Evolutionary conservation across 2,329 filamentous ascomycete species (phyloP), one percentile per base, ranked within the genome.

Genomic region (Diaporthe citriasiana): DNA sequence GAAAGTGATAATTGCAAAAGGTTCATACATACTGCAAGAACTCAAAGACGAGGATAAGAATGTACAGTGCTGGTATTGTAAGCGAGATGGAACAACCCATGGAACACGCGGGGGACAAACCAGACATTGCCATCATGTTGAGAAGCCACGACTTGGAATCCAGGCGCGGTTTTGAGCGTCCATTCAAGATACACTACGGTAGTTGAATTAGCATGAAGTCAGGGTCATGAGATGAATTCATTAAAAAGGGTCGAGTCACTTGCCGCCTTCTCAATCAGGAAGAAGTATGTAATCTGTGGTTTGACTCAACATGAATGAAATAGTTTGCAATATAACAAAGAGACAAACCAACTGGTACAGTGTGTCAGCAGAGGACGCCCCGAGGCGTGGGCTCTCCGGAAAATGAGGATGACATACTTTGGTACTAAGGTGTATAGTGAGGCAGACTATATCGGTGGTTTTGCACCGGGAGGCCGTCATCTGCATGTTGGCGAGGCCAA

Each of bases 101-200:
- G 13, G 40, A 4, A 15, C 19, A 25, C 51, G 1, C 30, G 30
- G 22, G 25, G 42, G 22, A 66, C 60, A 13, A 50, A 66, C 60
- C 60, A 35, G 35, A 30, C 12, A 66, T 66, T 38, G 30, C 60
- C 60, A 66, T 51, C 30, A 66, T 66, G 22, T 66, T 66, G 60
- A 66, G 60, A 51, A 66, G 60, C 60, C 60, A 66, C 12, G 13
- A 25, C 42, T 66, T 66, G 60, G 60, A 66, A 30, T 66, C 42
- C 3, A 66, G 60, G 19, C 60, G 60, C 17, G 60, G 60, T 7
- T 66, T 51, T 17, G 42, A 27, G 42, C 60, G 42, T 51, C 60
- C 60, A 66, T 66, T 35, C 10, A 66, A n/a, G 8, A 30, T 38
- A 25, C 60, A 66, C 60, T 66, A 35, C 9, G 5, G 60, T n/a